These are phyloP conservation scores for Cytidiella melzeri DNA, from an alignment of 768 basidiomycete genomes.

Conservation along the genomic window DNA sequence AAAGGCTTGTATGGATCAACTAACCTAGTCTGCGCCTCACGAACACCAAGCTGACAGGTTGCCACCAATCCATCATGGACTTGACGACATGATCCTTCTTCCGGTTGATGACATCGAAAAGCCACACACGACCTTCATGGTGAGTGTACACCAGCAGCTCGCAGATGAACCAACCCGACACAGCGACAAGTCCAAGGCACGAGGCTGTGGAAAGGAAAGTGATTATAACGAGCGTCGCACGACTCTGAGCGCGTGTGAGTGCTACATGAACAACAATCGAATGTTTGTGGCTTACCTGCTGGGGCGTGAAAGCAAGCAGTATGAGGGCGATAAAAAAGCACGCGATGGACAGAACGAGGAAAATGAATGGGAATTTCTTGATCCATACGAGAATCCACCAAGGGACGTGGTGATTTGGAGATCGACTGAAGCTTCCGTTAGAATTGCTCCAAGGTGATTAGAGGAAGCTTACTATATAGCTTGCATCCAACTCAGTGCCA, in stretches of 20 bases:
- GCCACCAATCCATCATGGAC: neutral
- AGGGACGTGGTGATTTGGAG: constrained; percentile 62
- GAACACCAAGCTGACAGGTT: neutral
- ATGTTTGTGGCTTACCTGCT: constrained; percentile 40
- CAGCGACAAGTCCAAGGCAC: constrained; percentile 1
- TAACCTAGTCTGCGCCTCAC: no score
- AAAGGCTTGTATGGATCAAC: no score
- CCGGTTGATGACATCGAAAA: constrained; percentile 4
- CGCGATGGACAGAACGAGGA: constrained; percentile 72
- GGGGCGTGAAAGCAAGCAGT: constrained; percentile 64
- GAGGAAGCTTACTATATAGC: constrained; percentile 66
- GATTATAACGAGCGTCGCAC: constrained; percentile 4
- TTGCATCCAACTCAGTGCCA: constrained; percentile 68
- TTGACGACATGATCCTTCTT: neutral
- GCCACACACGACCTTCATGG: constrained; percentile 1
- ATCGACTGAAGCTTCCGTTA: constrained; percentile 51
- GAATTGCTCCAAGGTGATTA: no score
- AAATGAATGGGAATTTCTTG: constrained; percentile 71
- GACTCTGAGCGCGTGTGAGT: neutral
- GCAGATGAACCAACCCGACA: constrained; percentile 9
- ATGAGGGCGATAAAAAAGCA: constrained; percentile 72
- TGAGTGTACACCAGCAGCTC: constrained; percentile 2
- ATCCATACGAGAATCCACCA: constrained; percentile 82
- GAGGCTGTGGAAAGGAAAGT: constrained; percentile 1
- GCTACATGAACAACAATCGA: neutral